phyloP scores from a whole-genome alignment of 495 filamentous ascomycete genomes.

The Trypethelium eluteriae region DNA sequence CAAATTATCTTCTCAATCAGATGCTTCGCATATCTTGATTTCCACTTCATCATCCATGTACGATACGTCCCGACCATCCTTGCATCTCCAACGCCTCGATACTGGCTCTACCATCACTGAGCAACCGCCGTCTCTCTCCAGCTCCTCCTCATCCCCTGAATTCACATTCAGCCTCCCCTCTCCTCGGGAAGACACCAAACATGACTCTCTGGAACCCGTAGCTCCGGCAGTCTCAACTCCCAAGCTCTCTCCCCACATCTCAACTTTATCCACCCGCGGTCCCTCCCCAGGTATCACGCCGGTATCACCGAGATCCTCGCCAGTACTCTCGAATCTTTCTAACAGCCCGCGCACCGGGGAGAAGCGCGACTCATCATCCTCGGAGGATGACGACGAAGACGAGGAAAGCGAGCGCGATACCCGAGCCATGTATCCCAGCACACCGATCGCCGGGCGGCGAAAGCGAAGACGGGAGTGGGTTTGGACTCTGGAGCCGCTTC shows the following conservation, averaged over 20 bases:
- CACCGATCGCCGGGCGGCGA: constrained; percentile 42
- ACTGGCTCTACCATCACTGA: neutral
- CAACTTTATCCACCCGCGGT: neutral
- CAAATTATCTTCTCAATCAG: neutral
- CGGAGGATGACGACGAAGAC: constrained; percentile 40
- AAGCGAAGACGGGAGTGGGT: constrained; percentile 51
- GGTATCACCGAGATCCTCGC: constrained; percentile 15
- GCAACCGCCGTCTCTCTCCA: neutral
- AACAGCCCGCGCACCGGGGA: constrained; percentile 27
- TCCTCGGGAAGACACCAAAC: neutral
- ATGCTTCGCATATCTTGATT: neutral
- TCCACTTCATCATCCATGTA: neutral
- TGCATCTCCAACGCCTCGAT: neutral
- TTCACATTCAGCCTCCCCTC: constrained; percentile 6
- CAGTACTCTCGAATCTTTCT: constrained; percentile 8
- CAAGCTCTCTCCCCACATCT: neutral
- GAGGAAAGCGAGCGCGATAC: constrained; percentile 41
- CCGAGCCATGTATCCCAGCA: constrained; percentile 40
- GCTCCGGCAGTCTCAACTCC: neutral
- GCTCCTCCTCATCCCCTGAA: neutral
- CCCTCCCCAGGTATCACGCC: neutral
- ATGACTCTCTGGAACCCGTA: constrained; percentile 5
- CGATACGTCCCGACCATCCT: neutral
- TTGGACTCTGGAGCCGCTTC: constrained; percentile 48
- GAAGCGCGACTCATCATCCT: constrained; percentile 41